Conservation (phyloP, 495 filamentous ascomycete species). For the Trichoderma asperelloides region DNA sequence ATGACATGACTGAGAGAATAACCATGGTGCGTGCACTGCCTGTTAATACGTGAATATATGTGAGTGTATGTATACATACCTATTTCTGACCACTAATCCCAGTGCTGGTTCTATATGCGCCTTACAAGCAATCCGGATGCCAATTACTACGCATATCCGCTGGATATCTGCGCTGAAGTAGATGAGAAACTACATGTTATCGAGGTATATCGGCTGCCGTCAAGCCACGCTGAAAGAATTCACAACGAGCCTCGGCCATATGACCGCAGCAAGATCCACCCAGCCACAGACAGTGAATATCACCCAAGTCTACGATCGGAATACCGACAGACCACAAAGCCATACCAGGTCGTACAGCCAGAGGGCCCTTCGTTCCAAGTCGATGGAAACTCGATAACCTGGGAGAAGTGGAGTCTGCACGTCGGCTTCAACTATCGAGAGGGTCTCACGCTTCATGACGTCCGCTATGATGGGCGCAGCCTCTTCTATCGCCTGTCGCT, state of each 20-base stretch:
- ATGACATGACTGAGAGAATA: neutral
- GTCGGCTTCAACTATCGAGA: conserved; percentile 94
- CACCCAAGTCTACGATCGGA: conserved; percentile 33
- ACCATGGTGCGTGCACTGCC: neutral
- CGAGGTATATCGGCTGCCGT: neutral
- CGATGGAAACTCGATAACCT: conserved; percentile 64
- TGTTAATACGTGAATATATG: neutral
- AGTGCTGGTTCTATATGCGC: conserved; percentile 12
- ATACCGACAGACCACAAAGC: conserved; percentile 65
- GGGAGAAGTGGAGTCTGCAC: conserved; percentile 95
- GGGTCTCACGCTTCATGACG: conserved; percentile 87
- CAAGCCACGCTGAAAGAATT: neutral
- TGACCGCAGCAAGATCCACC: conserved; percentile 29
- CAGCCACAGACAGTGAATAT: conserved; percentile 89
- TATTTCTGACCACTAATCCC: neutral
- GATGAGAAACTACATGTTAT: neutral
- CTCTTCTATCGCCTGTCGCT: conserved; percentile 89
- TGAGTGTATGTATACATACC: too few relatives aligned
- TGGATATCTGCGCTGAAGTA: conserved; percentile 10
- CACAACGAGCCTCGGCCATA: conserved; percentile 49
- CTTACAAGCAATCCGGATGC: conserved; percentile 15
- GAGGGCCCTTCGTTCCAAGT: conserved; percentile 86
- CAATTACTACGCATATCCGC: conserved; percentile 18
- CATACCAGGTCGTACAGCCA: conserved; percentile 92
- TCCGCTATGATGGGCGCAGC: conserved; percentile 81